Percentiles rank a stretch among this genome's conserved stretches.
Evolutionary conservation across 306 rosid species (phyloP).

Genomic region (Luffa aegyptiaca): DNA sequence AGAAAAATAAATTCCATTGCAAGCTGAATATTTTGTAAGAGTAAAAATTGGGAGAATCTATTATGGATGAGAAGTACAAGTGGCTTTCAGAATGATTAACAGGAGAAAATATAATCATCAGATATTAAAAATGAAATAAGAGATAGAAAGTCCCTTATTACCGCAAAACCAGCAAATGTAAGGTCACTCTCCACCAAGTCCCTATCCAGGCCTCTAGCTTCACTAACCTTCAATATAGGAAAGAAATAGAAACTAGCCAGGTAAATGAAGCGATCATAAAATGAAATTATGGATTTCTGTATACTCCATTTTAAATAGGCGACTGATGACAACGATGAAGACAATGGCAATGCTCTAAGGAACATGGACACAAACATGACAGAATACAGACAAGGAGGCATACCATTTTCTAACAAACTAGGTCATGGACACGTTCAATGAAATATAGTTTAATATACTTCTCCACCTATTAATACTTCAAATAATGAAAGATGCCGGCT

Average conservation of each 20-base stretch:
- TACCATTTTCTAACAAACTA: background rate
- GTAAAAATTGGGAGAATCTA: background rate
- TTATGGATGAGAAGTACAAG: background rate
- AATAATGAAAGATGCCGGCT: background rate
- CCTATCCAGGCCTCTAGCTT: slow-evolving; percentile 98
- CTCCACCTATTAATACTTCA: background rate
- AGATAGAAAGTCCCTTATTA: slow-evolving; percentile 20
- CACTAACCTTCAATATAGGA: slow-evolving; percentile 75
- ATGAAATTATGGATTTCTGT: background rate
- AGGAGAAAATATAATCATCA: background rate
- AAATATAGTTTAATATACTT: background rate
- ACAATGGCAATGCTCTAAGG: background rate
- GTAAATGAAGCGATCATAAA: background rate
- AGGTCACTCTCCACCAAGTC: slow-evolving; percentile 84
- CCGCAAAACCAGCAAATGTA: slow-evolving; percentile 94
- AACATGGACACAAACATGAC: slow-evolving; percentile 5
- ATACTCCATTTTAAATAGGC: background rate
- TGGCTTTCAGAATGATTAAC: background rate
- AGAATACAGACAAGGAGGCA: background rate
- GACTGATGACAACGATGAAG: background rate
- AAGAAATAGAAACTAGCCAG: slow-evolving; percentile 1
- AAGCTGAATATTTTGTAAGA: background rate
- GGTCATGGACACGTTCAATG: background rate
- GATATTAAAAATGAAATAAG: background rate
- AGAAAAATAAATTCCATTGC: background rate